A percentile compares a stretch with the other conserved stretches of the same genome.
phyloP scores from a whole-genome alignment of 1,284 basidiomycete genomes.

The Puccinia polysora region DNA sequence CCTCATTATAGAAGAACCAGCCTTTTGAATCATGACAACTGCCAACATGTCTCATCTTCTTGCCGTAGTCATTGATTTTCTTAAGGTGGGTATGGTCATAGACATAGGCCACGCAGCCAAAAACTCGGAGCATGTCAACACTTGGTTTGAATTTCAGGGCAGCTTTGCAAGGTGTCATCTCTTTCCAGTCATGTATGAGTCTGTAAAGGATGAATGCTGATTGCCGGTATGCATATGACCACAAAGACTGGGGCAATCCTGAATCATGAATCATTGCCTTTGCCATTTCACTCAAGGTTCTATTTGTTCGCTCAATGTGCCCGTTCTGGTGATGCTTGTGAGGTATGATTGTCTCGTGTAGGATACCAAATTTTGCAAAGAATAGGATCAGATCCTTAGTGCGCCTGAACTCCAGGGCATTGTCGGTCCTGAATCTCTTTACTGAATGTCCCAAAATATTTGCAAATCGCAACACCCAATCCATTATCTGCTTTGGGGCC shows the following conservation, averaged over 20 bases:
- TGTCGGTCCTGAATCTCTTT: too few species aligned
- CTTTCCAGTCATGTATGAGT: not conserved
- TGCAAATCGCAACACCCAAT: too few species aligned
- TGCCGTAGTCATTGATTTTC: not conserved
- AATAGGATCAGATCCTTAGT: too few species aligned
- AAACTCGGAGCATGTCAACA: not conserved
- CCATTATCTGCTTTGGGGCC: too few species aligned
- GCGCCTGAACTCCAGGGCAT: too few species aligned
- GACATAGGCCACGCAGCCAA: not conserved
- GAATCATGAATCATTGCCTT: not conserved
- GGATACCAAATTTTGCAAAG: too few species aligned
- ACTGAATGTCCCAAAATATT: too few species aligned
- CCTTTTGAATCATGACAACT: not conserved
- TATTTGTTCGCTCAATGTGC: not conserved
- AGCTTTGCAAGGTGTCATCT: not conserved
- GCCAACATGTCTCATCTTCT: not conserved
- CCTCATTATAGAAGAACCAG: not conserved
- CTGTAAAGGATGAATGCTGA: not conserved
- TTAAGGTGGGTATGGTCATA: not conserved
- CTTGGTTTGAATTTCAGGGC: not conserved
- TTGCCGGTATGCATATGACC: not conserved
- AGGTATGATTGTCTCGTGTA: too few species aligned
- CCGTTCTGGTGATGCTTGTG: conserved; percentile 8
- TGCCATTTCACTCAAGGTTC: not conserved
- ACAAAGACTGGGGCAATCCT: not conserved